phyloP scores from a whole-genome alignment of 2,329 filamentous ascomycete genomes.

The Colletotrichum sansevieriae region DNA sequence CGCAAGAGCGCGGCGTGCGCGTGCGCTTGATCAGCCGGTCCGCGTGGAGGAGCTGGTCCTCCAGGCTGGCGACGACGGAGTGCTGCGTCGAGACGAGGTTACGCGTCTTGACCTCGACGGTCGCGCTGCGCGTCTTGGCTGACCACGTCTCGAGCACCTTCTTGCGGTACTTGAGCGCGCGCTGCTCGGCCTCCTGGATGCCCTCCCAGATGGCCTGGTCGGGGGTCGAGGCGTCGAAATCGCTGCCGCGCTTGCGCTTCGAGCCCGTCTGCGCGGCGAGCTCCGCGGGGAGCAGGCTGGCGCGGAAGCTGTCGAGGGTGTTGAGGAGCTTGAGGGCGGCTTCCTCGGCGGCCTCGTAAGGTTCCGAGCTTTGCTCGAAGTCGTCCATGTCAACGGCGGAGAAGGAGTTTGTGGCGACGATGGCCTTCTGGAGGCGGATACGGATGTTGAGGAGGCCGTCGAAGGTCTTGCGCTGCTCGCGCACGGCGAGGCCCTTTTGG shows the following conservation, averaged over 20 bases:
- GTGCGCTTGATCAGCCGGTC: constrained; percentile 79
- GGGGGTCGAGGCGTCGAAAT: constrained; percentile 66
- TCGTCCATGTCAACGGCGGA: constrained; percentile 58
- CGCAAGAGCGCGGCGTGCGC: constrained; percentile 80
- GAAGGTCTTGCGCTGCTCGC: constrained; percentile 86
- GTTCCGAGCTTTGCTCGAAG: constrained; percentile 58
- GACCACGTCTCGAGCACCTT: constrained; percentile 92
- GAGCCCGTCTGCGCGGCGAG: constrained; percentile 56
- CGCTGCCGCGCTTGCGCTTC: constrained; percentile 69
- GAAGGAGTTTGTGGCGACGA: constrained; percentile 85
- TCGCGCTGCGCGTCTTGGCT: constrained; percentile 73
- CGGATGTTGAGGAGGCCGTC: constrained; percentile 90
- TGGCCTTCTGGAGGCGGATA: constrained; percentile 92
- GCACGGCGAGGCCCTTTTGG: constrained; percentile 88
- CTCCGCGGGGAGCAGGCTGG: constrained; percentile 65
- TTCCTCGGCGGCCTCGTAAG: constrained; percentile 82
- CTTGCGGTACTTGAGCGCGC: constrained; percentile 72
- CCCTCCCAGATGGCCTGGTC: constrained; percentile 79
- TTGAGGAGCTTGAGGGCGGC: constrained; percentile 89
- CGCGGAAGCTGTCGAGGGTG: constrained; percentile 78
- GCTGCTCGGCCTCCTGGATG: constrained; percentile 75
- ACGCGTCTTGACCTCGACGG: constrained; percentile 66
- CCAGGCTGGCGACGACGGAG: constrained; percentile 75
- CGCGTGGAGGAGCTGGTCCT: constrained; percentile 74
- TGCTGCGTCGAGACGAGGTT: constrained; percentile 69